Evolutionary conservation across 179 eudicot species (phyloP).

Genomic region (Drosera spatulata): DNA sequence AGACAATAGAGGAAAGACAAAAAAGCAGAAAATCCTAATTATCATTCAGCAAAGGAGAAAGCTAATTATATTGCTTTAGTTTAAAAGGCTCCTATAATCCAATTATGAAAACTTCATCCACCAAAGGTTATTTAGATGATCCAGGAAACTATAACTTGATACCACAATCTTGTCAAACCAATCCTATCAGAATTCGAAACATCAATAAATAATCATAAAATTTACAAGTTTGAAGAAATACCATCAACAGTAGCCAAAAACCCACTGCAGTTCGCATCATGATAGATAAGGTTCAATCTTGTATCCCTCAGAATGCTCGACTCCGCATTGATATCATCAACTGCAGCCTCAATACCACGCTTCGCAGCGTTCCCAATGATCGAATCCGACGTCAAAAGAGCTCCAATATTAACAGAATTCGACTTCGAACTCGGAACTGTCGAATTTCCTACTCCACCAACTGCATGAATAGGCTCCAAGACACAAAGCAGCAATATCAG

Average conservation of each 20-base stretch:
- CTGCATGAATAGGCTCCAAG: conserved; percentile 13
- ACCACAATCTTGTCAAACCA: no score
- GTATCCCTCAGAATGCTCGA: conserved; percentile 39
- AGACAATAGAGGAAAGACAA: no score
- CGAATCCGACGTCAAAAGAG: conserved; percentile 57
- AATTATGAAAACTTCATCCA: no score
- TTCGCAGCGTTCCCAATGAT: conserved; percentile 57
- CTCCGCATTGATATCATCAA: conserved; percentile 68
- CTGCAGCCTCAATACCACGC: conserved; percentile 64
- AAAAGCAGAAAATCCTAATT: no score
- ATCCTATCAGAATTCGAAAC: no score
- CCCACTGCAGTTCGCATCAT: conserved; percentile 80
- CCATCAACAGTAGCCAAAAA: conserved; percentile 78
- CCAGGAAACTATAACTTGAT: no score
- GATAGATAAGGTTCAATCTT: conserved; percentile 32
- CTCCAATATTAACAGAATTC: conserved; percentile 59
- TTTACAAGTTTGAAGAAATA: conserved; percentile 9
- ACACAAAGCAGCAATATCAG: conserved; percentile 5
- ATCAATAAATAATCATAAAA: not conserved
- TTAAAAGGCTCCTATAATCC: no score
- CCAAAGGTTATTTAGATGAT: no score
- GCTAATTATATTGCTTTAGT: no score
- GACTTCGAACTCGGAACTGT: conserved; percentile 18
- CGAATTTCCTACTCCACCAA: conserved; percentile 8
- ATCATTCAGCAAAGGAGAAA: no score